Percentiles rank a stretch among this genome's conserved stretches.
These are phyloP conservation scores for Ophiostoma populinum DNA, from an alignment of 2,329 filamentous ascomycete genomes.

Conservation along the genomic window DNA sequence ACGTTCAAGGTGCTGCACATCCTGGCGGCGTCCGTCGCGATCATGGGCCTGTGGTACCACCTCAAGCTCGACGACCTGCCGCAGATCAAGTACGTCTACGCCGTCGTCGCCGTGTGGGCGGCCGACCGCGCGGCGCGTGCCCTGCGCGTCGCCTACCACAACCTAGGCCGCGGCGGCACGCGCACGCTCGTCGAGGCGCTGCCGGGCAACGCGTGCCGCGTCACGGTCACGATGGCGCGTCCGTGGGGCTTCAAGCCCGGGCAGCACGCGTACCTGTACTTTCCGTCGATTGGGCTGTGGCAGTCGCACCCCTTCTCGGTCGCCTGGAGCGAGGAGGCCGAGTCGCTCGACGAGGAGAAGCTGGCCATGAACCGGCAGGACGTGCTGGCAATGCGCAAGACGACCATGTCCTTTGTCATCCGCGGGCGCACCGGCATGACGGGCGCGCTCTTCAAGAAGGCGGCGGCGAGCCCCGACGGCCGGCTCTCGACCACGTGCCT, in stretches of 20 bases:
- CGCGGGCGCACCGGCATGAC: slow-evolving; percentile 61
- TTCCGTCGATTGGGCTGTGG: slow-evolving; percentile 54
- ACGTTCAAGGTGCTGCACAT: slow-evolving; percentile 61
- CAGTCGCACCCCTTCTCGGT: slow-evolving; percentile 68
- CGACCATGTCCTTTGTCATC: slow-evolving; percentile 53
- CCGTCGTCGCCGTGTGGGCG: slow-evolving; percentile 48
- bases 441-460: slow-evolving; percentile 48
- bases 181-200: slow-evolving; percentile 56
- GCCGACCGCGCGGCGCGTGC: slow-evolving; percentile 45
- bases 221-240: slow-evolving; percentile 57
- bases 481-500: slow-evolving; percentile 46
- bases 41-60: slow-evolving; percentile 53
- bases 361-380: slow-evolving; percentile 43
- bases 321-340: slow-evolving; percentile 56
- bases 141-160: slow-evolving; percentile 43
- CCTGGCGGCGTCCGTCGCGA: slow-evolving; percentile 36
- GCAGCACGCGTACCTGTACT: slow-evolving; percentile 65
- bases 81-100: slow-evolving; percentile 41
- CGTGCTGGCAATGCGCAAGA: slow-evolving; percentile 41
- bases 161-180: slow-evolving; percentile 48
- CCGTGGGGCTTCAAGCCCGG: slow-evolving; percentile 63
- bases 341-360: slow-evolving; percentile 32
- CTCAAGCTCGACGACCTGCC: slow-evolving; percentile 35
- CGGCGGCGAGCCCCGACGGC: slow-evolving; percentile 41
- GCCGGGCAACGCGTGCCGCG: slow-evolving; percentile 55